Evolutionary conservation across 1,284 basidiomycete species (phyloP), one percentile per base, ranked within the genome.

Genomic region (Cutaneotrichosporon sp.): DNA sequence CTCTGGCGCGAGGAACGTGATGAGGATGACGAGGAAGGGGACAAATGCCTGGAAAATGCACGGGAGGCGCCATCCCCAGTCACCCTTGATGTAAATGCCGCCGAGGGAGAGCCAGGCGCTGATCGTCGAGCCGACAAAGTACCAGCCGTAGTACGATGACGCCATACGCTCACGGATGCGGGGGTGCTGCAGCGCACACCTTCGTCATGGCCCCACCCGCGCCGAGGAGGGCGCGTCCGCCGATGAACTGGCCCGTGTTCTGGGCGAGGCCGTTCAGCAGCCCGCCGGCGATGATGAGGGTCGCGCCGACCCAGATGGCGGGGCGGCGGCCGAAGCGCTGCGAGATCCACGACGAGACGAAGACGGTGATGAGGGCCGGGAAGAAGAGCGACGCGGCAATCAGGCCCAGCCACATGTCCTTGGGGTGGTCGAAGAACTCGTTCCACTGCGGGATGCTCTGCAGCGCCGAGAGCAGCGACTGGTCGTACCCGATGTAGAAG

Each of bases 131-230:
- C 58, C 49, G 20, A 62, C 61, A 38, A 59, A 57, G 54, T 68
- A 66, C 52, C 55, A 63, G 42, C 54, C 61, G 34, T 63, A 55
- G 62, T 63, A 66, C 10, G 36, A 43, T 1, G 43, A 29, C 14
- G 58, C 61, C 16, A 71, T 51, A 0, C 65, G 57, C 47, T 61
- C 67, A 43, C 70, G 68, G 47, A 68, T 63, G 20, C 67, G 67
- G 3, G 69, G 69, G 64, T 67, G 68, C 9, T 1, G 56, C 60
- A 7, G 56, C 61, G 22, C 69, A 46, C 51, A 67, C 55, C 33
- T 67, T 70, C 38, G 69, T 69, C 55, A 74, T 68, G 36, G 69
- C 66, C 2, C 64, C 69, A 2, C 69, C 71, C 11, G 63, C 58
- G n/a, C 71, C 71, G 56, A 67, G 63, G 55, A 67, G 66, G n/a